Evolutionary conservation across 2,329 filamentous ascomycete species (phyloP), one percentile per base, ranked within the genome.

Genomic region (Xylariaceae sp.): DNA sequence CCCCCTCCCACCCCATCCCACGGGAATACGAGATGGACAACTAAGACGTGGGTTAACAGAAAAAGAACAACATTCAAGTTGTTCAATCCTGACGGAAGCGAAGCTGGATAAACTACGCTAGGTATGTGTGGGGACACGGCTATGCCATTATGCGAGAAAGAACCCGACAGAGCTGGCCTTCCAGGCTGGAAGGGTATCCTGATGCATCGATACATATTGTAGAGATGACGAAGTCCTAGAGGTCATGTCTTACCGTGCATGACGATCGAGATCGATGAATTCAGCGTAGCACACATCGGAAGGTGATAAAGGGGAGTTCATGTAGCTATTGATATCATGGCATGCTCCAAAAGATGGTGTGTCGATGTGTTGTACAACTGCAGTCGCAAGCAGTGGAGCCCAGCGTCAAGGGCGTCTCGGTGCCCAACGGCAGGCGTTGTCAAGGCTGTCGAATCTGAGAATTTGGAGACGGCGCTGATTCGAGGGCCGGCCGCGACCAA

Each of bases 41-140:
- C 60, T 69, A 60, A 64, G 43, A 60, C 46, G 21, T n/a, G 32
- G 45, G 45, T 42, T 36, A 70, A 70, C 73, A 92, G 89, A 92
- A 92, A 73, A 92, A 92, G 84, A 91, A 94, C 76, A 93, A 93
- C 67, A 83, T 94, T 45, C 89, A 93, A 71, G 87, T 93, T 60
- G 89, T 94, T 58, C 88, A 92, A 76, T 88, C 89, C 74, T 88
- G 72, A 80, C 15, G 36, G 20, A 36, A 13, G 20, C 21, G 11
- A 39, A 18, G 41, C 58, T 59, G 61, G 57, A 37, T 27, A 58
- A 47, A 24, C 50, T n/a, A 55, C 51, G 45, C 33, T 46, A 27
- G 39, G 41, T 26, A 40, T 39, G 21, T 51, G 58, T 58, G 53
- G 55, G 49, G 52, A 44, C 30, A 47, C 30, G 49, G 39, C 37